Conservation (phyloP, 495 filamentous ascomycete species). For the Neurospora sp. region DNA sequence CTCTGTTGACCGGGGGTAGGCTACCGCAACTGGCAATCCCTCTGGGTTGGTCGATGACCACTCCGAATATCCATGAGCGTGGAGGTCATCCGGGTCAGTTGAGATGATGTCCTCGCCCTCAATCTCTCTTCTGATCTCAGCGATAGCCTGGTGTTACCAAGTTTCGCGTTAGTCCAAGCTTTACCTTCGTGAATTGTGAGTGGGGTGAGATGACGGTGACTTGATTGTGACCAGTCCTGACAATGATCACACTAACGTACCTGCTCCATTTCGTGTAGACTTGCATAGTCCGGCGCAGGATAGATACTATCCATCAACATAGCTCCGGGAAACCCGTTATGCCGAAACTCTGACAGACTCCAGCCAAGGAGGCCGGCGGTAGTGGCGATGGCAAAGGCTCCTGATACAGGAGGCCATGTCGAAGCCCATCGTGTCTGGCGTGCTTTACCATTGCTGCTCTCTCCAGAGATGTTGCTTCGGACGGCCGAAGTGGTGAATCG, state of each 20-base stretch:
- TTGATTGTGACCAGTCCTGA: neutral
- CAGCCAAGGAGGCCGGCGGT: conserved; percentile 33
- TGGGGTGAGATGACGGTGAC: neutral
- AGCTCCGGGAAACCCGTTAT: conserved; percentile 18
- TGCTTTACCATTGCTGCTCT: neutral
- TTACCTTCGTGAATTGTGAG: neutral
- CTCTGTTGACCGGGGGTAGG: conserved; percentile 65
- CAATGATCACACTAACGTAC: conserved; percentile 26
- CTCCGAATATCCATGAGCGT: conserved; percentile 75
- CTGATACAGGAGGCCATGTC: conserved; percentile 19
- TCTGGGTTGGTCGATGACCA: conserved; percentile 81
- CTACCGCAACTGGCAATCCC: conserved; percentile 68
- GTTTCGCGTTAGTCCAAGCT: neutral
- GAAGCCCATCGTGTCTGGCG: conserved; percentile 9
- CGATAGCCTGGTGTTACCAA: conserved; percentile 12
- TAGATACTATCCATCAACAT: conserved; percentile 31
- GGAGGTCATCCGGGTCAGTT: conserved; percentile 74
- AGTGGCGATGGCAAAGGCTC: conserved; percentile 29
- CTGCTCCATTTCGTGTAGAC: conserved; percentile 36
- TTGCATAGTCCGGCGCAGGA: conserved; percentile 35
- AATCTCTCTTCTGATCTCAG: conserved; percentile 54
- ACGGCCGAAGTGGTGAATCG: conserved; percentile 12
- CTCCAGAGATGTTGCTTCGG: conserved; percentile 10
- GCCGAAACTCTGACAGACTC: conserved; percentile 23
- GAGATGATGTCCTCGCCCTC: conserved; percentile 57